phyloP scores from a whole-genome alignment of 129 eudicot genomes.

The Pseudognaphalium luteoalbum region DNA sequence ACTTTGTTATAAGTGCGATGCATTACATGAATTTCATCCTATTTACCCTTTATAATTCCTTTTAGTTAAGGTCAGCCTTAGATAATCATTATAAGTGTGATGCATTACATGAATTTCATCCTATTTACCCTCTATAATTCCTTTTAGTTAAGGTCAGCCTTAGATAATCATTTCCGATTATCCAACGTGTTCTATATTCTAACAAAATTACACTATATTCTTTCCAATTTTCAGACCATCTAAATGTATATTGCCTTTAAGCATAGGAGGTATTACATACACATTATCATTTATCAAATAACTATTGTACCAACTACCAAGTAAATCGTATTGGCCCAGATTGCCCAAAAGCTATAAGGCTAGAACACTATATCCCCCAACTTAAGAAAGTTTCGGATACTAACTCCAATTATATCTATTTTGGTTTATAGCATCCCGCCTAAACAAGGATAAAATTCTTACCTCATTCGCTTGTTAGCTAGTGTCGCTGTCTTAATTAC shows the following conservation, averaged over 20 bases:
- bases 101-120: not conserved
- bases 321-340: not conserved
- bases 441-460: too few species aligned
- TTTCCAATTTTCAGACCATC: slow-evolving; percentile 1
- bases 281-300: not conserved
- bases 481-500: too few species aligned
- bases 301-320: not conserved
- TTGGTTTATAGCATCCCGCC: too few species aligned
- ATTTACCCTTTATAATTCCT: not conserved
- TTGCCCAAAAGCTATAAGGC: not conserved
- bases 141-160: not conserved
- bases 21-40: not conserved
- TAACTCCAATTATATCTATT: not conserved
- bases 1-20: not conserved
- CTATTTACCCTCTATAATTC: not conserved
- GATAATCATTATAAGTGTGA: not conserved
- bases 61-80: not conserved
- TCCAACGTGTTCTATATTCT: not conserved
- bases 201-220: not conserved
- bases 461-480: too few species aligned
- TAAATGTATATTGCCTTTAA: not conserved
- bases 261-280: not conserved
- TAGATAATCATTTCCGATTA: slow-evolving; percentile 4
- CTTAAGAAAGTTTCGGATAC: not conserved
- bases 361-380: not conserved